phyloP scores from a whole-genome alignment of 257 asterid genomes.

The Solanum infundibuliforme region DNA sequence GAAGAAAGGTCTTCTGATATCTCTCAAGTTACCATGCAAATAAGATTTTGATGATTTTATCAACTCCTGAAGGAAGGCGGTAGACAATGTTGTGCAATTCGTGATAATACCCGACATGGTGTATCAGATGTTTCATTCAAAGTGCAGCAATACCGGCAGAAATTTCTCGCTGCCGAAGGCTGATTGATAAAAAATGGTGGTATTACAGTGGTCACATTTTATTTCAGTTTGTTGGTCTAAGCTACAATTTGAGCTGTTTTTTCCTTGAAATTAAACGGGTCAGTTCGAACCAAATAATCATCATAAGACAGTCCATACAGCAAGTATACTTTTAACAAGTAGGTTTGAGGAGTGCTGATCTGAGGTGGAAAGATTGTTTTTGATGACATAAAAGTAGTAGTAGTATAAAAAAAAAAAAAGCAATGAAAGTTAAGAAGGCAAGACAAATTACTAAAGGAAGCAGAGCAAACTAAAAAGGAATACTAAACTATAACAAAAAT shows the following conservation, averaged over 20 bases:
- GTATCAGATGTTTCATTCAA: neutral
- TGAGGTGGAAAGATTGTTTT: neutral
- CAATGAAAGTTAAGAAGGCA: neutral
- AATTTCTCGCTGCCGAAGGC: too few relatives aligned
- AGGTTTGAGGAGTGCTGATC: neutral
- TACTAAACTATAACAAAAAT: neutral
- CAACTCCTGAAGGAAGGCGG: neutral
- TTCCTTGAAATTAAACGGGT: too few relatives aligned
- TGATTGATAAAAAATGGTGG: neutral
- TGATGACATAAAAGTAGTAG: neutral
- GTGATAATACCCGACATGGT: neutral
- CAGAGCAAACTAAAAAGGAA: neutral
- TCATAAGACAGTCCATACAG: neutral
- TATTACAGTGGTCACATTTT: neutral
- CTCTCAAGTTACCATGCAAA: neutral
- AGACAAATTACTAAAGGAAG: neutral
- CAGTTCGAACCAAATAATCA: neutral
- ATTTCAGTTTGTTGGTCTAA: neutral
- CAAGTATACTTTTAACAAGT: neutral
- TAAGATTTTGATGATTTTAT: neutral
- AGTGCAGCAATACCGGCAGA: neutral
- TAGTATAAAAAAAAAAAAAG: too few relatives aligned
- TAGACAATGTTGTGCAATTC: neutral
- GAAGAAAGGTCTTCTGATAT: neutral
- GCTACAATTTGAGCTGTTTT: neutral